Evolutionary conservation across 2,329 filamentous ascomycete genomes (phyloP).

Genomic region (Aspergillus fijiensis): DNA sequence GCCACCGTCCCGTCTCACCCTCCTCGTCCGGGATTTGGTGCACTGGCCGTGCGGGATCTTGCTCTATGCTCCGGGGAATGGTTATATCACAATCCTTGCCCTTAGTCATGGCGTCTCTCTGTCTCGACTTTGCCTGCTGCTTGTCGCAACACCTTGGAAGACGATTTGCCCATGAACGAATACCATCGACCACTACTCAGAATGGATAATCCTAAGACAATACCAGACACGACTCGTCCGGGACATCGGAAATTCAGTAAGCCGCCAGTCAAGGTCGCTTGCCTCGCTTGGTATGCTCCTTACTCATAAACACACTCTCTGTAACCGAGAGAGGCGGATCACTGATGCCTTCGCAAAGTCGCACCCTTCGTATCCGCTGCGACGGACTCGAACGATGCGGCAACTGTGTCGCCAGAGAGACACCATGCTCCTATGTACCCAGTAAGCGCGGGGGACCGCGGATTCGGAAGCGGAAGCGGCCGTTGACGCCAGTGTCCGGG

Average conservation of each 20-base stretch:
- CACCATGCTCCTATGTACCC: constrained; percentile 19
- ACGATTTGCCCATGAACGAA: neutral
- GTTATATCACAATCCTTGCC: neutral
- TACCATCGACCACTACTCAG: no score
- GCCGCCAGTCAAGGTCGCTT: constrained; percentile 54
- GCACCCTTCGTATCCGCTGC: constrained; percentile 49
- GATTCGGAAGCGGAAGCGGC: constrained; percentile 3
- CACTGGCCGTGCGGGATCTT: neutral
- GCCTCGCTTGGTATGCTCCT: constrained; percentile 50
- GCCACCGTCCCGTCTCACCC: neutral
- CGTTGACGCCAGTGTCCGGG: neutral
- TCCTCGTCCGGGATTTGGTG: neutral
- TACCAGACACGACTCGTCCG: neutral
- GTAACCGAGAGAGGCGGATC: no score
- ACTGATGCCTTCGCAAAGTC: constrained; percentile 30
- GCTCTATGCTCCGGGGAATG: neutral
- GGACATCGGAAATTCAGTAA: constrained; percentile 12
- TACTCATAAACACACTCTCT: neutral
- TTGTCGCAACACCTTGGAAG: no score
- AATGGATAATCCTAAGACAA: neutral
- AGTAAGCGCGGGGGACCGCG: constrained; percentile 4
- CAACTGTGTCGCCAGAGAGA: constrained; percentile 31
- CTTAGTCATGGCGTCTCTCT: no score
- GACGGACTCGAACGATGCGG: constrained; percentile 48
- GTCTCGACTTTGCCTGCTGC: no score